A percentile compares a stretch with the other conserved stretches of the same genome.
These are phyloP conservation scores for Aspergillus terreus DNA, from an alignment of 2,329 filamentous ascomycete species.

Conservation along the genomic window DNA sequence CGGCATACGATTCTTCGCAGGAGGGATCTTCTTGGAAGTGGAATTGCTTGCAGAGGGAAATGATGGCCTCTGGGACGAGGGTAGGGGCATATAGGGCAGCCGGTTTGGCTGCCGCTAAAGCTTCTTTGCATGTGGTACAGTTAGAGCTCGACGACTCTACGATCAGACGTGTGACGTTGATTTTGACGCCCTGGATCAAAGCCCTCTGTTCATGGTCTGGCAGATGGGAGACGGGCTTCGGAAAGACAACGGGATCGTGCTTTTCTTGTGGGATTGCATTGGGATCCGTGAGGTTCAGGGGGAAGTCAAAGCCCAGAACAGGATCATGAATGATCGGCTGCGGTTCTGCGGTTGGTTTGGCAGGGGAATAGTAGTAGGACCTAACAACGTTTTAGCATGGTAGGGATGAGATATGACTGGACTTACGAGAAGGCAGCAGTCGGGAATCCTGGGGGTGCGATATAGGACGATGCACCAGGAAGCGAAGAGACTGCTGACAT, in stretches of 20 bases:
- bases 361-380: slow-evolving; percentile 45
- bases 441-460: slow-evolving; percentile 46
- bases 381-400: slow-evolving; percentile 9
- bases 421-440: slow-evolving; percentile 47
- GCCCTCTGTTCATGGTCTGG: slow-evolving; percentile 36
- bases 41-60: slow-evolving; percentile 49
- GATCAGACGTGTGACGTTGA: slow-evolving; percentile 46
- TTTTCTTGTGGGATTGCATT: slow-evolving; percentile 48
- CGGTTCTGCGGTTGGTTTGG: slow-evolving; percentile 47
- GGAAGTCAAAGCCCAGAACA: slow-evolving; percentile 53
- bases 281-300: slow-evolving; percentile 53
- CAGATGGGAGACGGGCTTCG: slow-evolving; percentile 45
- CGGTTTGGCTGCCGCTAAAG: slow-evolving; percentile 49
- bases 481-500: slow-evolving; percentile 10
- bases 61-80: slow-evolving; percentile 49
- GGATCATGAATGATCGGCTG: slow-evolving; percentile 54
- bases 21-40: slow-evolving; percentile 45
- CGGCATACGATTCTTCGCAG: slow-evolving; percentile 48
- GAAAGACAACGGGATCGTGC: slow-evolving; percentile 50
- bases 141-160: slow-evolving; percentile 38
- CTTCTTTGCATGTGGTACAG: slow-evolving; percentile 54
- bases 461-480: slow-evolving; percentile 20
- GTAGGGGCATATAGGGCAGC: slow-evolving; percentile 49
- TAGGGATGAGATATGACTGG: not conserved
- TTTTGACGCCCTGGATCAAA: slow-evolving; percentile 39